These are phyloP conservation scores for Amanita rimosa DNA, from an alignment of 768 basidiomycete species.

Conservation along the genomic window DNA sequence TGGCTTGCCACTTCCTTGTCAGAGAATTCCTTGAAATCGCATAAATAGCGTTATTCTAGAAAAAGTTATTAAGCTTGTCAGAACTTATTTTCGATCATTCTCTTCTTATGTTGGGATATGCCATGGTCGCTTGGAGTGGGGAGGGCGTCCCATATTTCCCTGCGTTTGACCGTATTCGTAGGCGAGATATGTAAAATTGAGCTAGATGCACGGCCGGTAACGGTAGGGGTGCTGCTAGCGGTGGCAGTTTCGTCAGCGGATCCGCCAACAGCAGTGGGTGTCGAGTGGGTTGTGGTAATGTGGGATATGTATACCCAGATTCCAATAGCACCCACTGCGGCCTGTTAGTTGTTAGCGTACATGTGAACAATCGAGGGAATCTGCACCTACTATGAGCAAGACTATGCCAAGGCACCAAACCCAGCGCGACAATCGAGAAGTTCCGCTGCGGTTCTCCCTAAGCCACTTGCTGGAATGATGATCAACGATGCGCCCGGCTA, in stretches of 20 bases:
- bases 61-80: not conserved
- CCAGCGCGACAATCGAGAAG: conserved; percentile 46
- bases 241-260: conserved; percentile 32
- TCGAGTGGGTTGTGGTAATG: conserved; percentile 32
- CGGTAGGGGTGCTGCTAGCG: conserved; percentile 10
- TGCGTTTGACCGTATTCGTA: conserved; percentile 44
- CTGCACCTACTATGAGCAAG: conserved; percentile 36
- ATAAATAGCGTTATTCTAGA: not conserved
- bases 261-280: conserved; percentile 57
- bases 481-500: not conserved
- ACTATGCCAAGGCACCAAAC: conserved; percentile 60
- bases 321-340: conserved; percentile 44
- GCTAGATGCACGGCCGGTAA: conserved; percentile 11
- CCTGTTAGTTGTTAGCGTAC: conserved; percentile 15
- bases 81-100: not conserved
- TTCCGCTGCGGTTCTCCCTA: conserved; percentile 44
- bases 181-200: conserved; percentile 39
- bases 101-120: conserved; percentile 1
- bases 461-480: conserved; percentile 47
- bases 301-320: conserved; percentile 51
- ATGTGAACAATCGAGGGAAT: not conserved
- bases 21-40: not conserved
- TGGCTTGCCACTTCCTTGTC: not conserved
- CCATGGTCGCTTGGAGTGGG: not conserved
- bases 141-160: conserved; percentile 5